Percentiles rank a stretch among this genome's conserved stretches.
Conservation (phyloP, 2,329 filamentous ascomycete genomes). For the Dactylellina drechsleri region DNA sequence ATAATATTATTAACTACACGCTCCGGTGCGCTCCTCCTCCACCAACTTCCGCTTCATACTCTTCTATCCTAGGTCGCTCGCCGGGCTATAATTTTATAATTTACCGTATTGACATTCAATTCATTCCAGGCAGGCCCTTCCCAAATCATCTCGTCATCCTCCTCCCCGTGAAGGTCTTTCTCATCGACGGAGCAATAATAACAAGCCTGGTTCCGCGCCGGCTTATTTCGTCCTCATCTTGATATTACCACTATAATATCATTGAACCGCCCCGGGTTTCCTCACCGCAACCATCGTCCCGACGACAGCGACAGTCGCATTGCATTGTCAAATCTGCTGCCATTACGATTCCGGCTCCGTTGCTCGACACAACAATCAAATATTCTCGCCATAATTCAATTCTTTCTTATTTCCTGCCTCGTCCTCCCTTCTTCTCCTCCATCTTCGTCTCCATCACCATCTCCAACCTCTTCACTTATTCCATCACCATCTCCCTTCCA, state of each 20-base stretch:
- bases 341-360: constrained; percentile 33
- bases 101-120: too few species aligned
- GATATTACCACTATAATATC: too few species aligned
- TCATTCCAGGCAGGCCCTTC: too few species aligned
- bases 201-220: too few species aligned
- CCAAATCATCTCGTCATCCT: too few species aligned
- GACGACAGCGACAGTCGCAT: not conserved
- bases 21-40: too few species aligned
- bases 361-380: constrained; percentile 49
- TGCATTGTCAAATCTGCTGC: not conserved
- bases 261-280: not conserved
- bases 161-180: too few species aligned
- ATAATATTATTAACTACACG: too few species aligned
- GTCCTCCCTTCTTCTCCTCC: constrained; percentile 13
- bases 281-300: constrained; percentile 2
- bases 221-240: too few species aligned
- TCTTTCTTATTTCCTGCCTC: constrained; percentile 5
- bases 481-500: not conserved
- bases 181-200: too few species aligned
- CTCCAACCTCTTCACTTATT: constrained; percentile 10
- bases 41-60: not conserved
- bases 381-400: constrained; percentile 17
- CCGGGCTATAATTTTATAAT: too few species aligned
- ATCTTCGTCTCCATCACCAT: constrained; percentile 19
- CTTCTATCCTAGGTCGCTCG: not conserved